Base-by-base conservation (phyloP, 2,329 filamentous ascomycete genomes). In the Botrytis elliptica region DNA sequence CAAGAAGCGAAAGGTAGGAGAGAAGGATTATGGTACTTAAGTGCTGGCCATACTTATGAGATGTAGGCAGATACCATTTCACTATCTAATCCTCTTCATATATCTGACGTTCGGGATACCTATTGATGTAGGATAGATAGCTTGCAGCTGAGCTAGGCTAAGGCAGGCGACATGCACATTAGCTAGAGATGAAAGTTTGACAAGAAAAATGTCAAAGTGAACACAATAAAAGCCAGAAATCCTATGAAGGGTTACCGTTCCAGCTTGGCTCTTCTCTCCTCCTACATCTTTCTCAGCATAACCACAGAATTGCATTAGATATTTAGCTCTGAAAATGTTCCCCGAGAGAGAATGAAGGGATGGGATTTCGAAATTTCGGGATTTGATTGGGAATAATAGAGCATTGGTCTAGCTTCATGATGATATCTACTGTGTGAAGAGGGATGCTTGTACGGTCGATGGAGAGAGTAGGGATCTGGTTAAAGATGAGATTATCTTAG, bases 21-120 rank as follows among this genome's bases (percentile, higher is more conserved):
- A 80, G 74, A 79, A 77, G 64, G 70, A 76, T n/a, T 81, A 83
- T 75, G 78, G 79, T 25, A 78, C 74, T n/a, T 78, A 57, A 77
- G 20, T 40, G 22, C n/a, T n/a, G 25, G 4, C 22, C 25, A 18
- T 60, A 29, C 7, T 10, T 33, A 29, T 12, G 66, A 18, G 36
- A n/a, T 49, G 12, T 25, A 25, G 10, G 36, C n/a, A 42, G n/a
- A 52, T 69, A 25, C n/a, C 4, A 42, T 42, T 20, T 44, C n/a
- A 10, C 33, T 8, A n/a, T 20, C 20, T 20, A 22, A 12, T 36
- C 14, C 14, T 52, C 25, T 29, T 29, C n/a, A 25, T 40, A 67
- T 40, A 12, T 14, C 25, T 29, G 4, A 16, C 12, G 18, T 16
- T 12, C 2, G 16, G 38, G n/a, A 16, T 52, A 38, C 25, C 25